phyloP scores from a whole-genome alignment of 169 alveolate species.

The Perkinsus olseni region DNA sequence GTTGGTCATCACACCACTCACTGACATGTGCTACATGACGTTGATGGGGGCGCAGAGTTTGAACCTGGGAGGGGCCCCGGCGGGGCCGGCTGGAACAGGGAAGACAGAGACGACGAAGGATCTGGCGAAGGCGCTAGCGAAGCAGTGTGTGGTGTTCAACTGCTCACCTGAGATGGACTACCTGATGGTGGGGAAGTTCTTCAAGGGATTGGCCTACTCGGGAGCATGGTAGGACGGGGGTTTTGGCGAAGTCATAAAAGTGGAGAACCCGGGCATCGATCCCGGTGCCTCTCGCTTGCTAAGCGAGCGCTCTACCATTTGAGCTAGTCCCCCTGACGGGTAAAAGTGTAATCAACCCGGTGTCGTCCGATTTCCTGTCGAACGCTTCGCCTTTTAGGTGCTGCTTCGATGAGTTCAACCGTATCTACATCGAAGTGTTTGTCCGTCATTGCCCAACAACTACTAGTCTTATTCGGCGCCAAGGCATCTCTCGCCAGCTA shows the following conservation, averaged over 20 bases:
- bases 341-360: too few species aligned
- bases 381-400: conserved; percentile 58
- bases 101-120: conserved; percentile 96
- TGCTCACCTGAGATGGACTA: conserved; percentile 92
- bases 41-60: conserved; percentile 85
- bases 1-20: conserved; percentile 88
- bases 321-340: conserved; percentile 76
- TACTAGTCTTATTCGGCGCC: conserved; percentile 67
- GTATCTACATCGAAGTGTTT: conserved; percentile 90
- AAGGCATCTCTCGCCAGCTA: conserved; percentile 30
- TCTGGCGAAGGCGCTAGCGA: conserved; percentile 88
- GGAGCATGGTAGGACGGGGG: background rate
- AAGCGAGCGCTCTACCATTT: conserved; percentile 99
- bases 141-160: conserved; percentile 89
- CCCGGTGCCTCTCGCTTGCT: conserved; percentile 99
- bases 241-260: conserved; percentile 20
- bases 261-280: conserved; percentile 96
- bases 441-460: conserved; percentile 84
- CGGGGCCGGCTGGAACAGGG: conserved; percentile 98
- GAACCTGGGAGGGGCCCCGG: conserved; percentile 88
- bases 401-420: conserved; percentile 94
- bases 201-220: background rate
- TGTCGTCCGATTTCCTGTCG: background rate
- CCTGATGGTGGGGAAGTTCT: conserved; percentile 88
- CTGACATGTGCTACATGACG: conserved; percentile 90